Conservation (phyloP, 106 monocot genomes). For the Agapanthus africanus region DNA sequence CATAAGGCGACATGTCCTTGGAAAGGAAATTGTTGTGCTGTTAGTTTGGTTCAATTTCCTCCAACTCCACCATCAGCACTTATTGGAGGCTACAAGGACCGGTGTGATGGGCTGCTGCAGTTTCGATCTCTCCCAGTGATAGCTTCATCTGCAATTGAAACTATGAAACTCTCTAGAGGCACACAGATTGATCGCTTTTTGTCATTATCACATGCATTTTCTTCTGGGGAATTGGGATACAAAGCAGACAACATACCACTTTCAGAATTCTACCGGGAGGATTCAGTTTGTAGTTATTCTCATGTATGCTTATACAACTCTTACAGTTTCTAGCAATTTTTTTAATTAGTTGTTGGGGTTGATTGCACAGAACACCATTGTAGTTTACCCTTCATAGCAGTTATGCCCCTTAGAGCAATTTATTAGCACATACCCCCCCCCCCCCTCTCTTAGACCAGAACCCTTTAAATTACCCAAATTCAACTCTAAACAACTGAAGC, state of each 20-base stretch:
- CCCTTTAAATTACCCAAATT: no score
- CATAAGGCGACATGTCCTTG: conserved; percentile 72
- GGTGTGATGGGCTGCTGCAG: conserved; percentile 83
- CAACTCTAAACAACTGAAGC: no score
- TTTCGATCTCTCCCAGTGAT: conserved; percentile 67
- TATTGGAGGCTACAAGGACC: conserved; percentile 87
- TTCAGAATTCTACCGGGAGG: conserved; percentile 36
- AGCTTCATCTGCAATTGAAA: conserved; percentile 67
- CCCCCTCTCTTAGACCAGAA: no score
- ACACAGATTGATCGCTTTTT: conserved; percentile 67
- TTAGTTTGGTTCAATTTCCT: conserved; percentile 91
- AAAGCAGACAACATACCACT: conserved; percentile 45
- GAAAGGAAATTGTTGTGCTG: conserved; percentile 91
- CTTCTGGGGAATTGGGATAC: conserved; percentile 45
- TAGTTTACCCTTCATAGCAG: no score
- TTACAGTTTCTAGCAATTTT: no score
- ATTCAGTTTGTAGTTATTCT: conserved; percentile 39
- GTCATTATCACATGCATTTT: conserved; percentile 43
- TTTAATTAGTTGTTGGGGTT: no score
- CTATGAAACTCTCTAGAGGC: conserved; percentile 59
- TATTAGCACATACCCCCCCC: no score
- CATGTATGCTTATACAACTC: conserved; percentile 38
- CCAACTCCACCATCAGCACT: conserved; percentile 65
- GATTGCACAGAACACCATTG: no score
- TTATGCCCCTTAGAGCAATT: no score